These are phyloP conservation scores for Ophiostoma sp. DNA, from an alignment of 2,329 filamentous ascomycete species.

Conservation along the genomic window DNA sequence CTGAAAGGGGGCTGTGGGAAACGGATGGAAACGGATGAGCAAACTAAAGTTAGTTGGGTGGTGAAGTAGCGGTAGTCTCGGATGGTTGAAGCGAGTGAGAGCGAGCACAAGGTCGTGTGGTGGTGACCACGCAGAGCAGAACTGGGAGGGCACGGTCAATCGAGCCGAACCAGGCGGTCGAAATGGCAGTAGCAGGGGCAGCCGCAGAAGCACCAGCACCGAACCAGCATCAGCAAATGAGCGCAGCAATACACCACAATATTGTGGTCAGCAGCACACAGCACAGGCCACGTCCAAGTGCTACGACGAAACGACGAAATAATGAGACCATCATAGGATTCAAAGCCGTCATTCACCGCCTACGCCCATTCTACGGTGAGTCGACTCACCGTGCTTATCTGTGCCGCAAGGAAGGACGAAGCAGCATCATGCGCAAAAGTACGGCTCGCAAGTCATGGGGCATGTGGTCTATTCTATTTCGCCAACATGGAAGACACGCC, in stretches of 20 bases:
- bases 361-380: background rate
- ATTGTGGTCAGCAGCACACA: slow-evolving; percentile 1
- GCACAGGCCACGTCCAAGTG: background rate
- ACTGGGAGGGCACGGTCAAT: background rate
- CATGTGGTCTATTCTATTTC: background rate
- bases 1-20: background rate
- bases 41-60: slow-evolving; percentile 17
- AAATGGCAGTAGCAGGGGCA: background rate
- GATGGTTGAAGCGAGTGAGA: background rate
- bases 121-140: background rate
- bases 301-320: background rate
- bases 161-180: background rate
- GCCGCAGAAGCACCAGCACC: background rate
- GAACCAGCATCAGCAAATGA: background rate
- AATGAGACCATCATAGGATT: background rate
- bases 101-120: background rate
- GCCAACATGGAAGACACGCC: background rate
- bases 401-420: background rate
- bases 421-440: background rate
- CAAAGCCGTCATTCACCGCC: too few relatives aligned
- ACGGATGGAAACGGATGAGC: background rate
- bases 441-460: background rate
- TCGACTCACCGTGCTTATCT: background rate
- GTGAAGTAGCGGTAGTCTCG: background rate
- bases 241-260: background rate